Base-by-base conservation (phyloP, 257 asterid species). In the Plantago major region DNA sequence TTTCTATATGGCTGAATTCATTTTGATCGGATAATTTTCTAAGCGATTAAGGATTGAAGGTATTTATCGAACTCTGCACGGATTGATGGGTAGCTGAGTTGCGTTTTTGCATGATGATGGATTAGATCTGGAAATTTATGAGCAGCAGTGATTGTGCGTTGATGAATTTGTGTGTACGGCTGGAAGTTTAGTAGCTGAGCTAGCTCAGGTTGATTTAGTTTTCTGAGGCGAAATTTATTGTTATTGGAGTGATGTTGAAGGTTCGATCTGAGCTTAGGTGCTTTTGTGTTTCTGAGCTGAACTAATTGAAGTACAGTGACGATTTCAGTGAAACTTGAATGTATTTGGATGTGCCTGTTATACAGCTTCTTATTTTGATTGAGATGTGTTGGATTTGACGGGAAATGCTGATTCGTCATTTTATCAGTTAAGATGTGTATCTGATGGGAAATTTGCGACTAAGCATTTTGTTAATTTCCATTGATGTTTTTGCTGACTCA, bases 401-500 rank as follows among this genome's bases (percentile, higher is more conserved):
- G 19, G 26, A 22, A 22, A 22, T 22, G 26, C 26, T 22, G 26
- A 22, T 22, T 22, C 1, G 2, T 22, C 26, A 22, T 22, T 22
- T 22, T 22, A 1, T 22, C 26, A 22, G 26, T 22, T 22, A 2
- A 22, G 26, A 22, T 48, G 58, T 18, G 9, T 53, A 50, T 47
- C 10, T 10, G 44, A 38, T 14, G 8, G 49, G 37, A 57, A 37
- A 42, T 47, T 22, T 9, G 10, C 16, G 49, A 11, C 14, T 28
- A 18, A 14, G 51, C 42, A 14, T 14, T 26, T 33, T 12, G 63
- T 30, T 56, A 1, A 18, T 46, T 44, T 55, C 13, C 63, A 11
- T 19, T 46, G 22, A 19, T 30, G 8, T 16, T 55, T 44, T n/a
- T n/a, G n/a, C n/a, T n/a, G n/a, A 63, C 65, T 63, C 67, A 89